A percentile compares a stretch with the other conserved stretches of the same genome.
These are phyloP conservation scores for Clarkia xantiana DNA, from an alignment of 345 rosid genomes.

Conservation along the genomic window DNA sequence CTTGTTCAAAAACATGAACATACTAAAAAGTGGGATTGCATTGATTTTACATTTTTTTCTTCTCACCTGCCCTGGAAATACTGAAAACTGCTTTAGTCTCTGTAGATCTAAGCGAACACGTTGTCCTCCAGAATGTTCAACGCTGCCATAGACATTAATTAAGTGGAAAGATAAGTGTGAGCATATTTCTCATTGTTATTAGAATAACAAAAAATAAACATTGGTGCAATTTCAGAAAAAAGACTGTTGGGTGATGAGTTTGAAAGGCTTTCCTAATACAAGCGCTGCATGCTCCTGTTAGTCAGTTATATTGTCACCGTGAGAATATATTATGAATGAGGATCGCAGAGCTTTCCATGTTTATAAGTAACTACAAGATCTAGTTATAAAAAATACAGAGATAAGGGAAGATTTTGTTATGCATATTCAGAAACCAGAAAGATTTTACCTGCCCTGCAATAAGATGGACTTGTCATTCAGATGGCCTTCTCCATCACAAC, in stretches of 20 bases:
- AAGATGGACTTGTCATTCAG: constrained; percentile 72
- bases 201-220: too few species aligned
- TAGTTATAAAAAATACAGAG: too few species aligned
- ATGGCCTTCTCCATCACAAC: constrained; percentile 92
- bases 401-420: neutral
- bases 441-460: constrained; percentile 73
- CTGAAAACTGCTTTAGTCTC: constrained; percentile 51
- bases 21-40: constrained; percentile 2
- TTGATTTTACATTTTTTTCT: constrained; percentile 1
- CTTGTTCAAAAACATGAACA: constrained; percentile 1
- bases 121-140: constrained; percentile 74
- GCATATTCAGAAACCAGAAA: neutral
- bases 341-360: too few species aligned
- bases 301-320: too few species aligned
- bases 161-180: constrained; percentile 1
- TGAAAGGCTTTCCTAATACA: too few species aligned
- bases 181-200: too few species aligned
- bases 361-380: too few species aligned
- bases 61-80: constrained; percentile 93
- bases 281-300: too few species aligned
- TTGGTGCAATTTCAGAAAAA: too few species aligned
- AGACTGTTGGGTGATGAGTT: too few species aligned
- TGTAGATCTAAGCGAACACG: constrained; percentile 67
- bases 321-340: too few species aligned
- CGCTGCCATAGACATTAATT: constrained; percentile 23